phyloP scores from a whole-genome alignment of 768 basidiomycete species.

The Russula dissimulans region DNA sequence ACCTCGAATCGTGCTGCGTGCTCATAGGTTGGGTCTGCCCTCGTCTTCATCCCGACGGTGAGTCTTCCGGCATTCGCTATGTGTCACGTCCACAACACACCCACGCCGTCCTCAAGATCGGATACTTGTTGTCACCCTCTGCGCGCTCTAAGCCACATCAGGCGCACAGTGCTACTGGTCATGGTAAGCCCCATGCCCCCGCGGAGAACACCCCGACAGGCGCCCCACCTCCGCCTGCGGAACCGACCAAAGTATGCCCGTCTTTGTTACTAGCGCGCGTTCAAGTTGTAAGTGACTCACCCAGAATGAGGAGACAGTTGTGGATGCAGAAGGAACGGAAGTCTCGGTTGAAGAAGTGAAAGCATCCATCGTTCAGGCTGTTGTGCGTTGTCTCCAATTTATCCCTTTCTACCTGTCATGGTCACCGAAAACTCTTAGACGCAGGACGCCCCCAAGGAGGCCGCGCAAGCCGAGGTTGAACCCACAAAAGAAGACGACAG shows the following conservation, averaged over 20 bases:
- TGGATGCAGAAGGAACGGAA: slow-evolving; percentile 24
- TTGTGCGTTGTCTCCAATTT: slow-evolving; percentile 8
- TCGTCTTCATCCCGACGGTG: slow-evolving; percentile 18
- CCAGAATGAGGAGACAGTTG: slow-evolving; percentile 13
- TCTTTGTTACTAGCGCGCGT: not conserved
- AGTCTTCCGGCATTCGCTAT: not conserved
- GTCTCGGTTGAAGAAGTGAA: slow-evolving; percentile 23
- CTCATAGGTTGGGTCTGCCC: slow-evolving; percentile 14
- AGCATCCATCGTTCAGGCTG: slow-evolving; percentile 21
- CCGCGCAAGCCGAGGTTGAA: slow-evolving; percentile 21
- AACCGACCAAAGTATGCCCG: not conserved
- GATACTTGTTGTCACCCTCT: slow-evolving; percentile 17
- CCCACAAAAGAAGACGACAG: slow-evolving; percentile 12
- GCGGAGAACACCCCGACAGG: slow-evolving; percentile 35
- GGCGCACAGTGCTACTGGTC: slow-evolving; percentile 46
- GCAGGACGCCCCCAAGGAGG: slow-evolving; percentile 22
- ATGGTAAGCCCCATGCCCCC: slow-evolving; percentile 43
- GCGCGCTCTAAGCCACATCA: slow-evolving; percentile 14
- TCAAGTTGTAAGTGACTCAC: not conserved
- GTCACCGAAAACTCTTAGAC: slow-evolving; percentile 12
- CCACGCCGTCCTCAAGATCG: not conserved
- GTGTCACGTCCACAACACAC: slow-evolving; percentile 25
- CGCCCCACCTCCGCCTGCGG: slow-evolving; percentile 25
- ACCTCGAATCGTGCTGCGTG: not conserved
- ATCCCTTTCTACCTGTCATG: not conserved